Evolutionary conservation across 2,329 filamentous ascomycete species (phyloP), one percentile per base, ranked within the genome.

Genomic region (Corynespora cassiicola): DNA sequence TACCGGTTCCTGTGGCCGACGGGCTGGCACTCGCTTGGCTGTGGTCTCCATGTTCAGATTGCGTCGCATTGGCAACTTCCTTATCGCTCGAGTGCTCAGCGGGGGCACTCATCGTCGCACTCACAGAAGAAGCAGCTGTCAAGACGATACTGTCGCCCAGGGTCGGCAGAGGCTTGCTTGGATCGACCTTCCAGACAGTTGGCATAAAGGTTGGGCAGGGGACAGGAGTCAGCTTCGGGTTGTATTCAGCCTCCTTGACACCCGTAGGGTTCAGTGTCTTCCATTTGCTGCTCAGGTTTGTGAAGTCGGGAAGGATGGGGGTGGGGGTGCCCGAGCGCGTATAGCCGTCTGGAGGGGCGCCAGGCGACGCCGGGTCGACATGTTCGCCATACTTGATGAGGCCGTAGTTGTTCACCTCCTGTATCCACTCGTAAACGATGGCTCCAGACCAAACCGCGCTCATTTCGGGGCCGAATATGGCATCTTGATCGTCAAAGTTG

Each of bases 341-440:
- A 67, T 78, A 90, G 21, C 88, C 86, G 53, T 82, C 88, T 10
- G 78, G 74, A n/a, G 78, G 80, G 1, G 76, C 59, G 29, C 46
- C 50, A 2, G 66, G 55, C 14, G 56, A 54, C 1, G 76, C 67
- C 15, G 76, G 70, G 22, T 75, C 75, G 8, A 76, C 77, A n/a
- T 74, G 68, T 3, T 79, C 72, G 1, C 86, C 88, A 63, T 95
- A 95, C 14, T 78, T 84, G 54, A 95, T 79, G 22, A 95, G 75
- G 24, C 90, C 90, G 66, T 95, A 95, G 58, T 88, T 70, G 68
- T 95, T 95, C 33, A 79, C 75, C 68, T 95, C 90, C 63, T 92
- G 74, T 47, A 95, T 89, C 90, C 90, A 95, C 65, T 95, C 89
- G 69, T 95, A 95, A 51, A 95, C 77, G 47, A 95, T 90, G 36